Conservation (phyloP, 2,329 filamentous ascomycete species). For the Colletotrichum theobromicola region DNA sequence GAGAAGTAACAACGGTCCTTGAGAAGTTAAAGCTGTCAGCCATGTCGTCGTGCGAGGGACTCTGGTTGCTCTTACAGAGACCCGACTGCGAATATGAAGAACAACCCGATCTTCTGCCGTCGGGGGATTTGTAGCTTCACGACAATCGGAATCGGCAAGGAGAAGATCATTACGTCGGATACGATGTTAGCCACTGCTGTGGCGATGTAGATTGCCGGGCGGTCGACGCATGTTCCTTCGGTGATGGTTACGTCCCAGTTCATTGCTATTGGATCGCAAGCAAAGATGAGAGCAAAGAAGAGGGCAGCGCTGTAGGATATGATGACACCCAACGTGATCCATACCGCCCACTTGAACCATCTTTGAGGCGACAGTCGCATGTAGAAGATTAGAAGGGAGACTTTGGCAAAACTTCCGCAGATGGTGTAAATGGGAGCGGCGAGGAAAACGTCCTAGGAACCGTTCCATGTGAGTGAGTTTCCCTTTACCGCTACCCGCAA, state of each 20-base stretch:
- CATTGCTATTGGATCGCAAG: slow-evolving; percentile 37
- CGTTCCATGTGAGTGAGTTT: not conserved
- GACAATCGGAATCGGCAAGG: slow-evolving; percentile 51
- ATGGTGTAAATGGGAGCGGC: slow-evolving; percentile 35
- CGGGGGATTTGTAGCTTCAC: slow-evolving; percentile 47
- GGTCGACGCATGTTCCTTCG: slow-evolving; percentile 46
- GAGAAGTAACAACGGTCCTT: slow-evolving; percentile 39
- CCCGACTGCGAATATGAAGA: slow-evolving; percentile 49
- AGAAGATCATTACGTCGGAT: slow-evolving; percentile 51
- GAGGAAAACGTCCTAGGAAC: slow-evolving; percentile 29
- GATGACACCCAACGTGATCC: slow-evolving; percentile 32
- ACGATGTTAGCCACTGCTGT: slow-evolving; percentile 52
- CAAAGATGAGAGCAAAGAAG: slow-evolving; percentile 40
- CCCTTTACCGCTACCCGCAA: not conserved
- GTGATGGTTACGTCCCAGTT: slow-evolving; percentile 34
- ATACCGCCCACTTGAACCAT: slow-evolving; percentile 35
- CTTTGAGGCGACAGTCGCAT: slow-evolving; percentile 37
- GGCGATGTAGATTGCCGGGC: slow-evolving; percentile 50
- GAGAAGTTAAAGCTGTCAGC: not conserved
- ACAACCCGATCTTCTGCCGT: slow-evolving; percentile 49
- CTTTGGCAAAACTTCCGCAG: slow-evolving; percentile 39
- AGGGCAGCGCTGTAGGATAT: slow-evolving; percentile 35
- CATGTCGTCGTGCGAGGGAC: not conserved
- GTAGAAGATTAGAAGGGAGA: slow-evolving; percentile 44
- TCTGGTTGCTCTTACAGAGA: slow-evolving; percentile 31